phyloP scores from a whole-genome alignment of 768 basidiomycete genomes.

The Termitomyces sp. region DNA sequence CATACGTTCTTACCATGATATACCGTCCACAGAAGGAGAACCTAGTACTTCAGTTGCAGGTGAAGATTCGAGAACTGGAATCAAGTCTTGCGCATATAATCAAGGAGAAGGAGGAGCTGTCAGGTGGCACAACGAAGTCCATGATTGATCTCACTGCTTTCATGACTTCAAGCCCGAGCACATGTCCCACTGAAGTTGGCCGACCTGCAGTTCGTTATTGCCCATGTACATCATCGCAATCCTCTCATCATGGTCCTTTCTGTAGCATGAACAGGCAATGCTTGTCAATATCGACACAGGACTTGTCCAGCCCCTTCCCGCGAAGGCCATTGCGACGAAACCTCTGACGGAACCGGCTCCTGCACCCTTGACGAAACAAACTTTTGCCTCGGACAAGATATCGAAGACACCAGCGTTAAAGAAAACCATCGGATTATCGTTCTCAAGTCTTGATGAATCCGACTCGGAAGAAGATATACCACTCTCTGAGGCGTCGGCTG shows the following conservation, averaged over 20 bases:
- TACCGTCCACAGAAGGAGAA: conserved; percentile 29
- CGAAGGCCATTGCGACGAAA: background rate
- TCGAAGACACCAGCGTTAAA: background rate
- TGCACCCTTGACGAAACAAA: background rate
- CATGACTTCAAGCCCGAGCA: conserved; percentile 33
- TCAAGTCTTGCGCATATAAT: conserved; percentile 42
- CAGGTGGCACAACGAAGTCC: conserved; percentile 24
- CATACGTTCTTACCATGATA: background rate
- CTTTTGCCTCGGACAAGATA: background rate
- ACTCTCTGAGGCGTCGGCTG: conserved; percentile 12
- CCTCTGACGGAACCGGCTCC: background rate
- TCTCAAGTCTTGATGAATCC: conserved; percentile 11
- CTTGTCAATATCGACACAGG: background rate
- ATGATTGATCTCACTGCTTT: conserved; percentile 39
- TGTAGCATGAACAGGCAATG: background rate
- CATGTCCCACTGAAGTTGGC: background rate
- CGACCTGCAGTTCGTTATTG: background rate
- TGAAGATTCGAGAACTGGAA: conserved; percentile 44
- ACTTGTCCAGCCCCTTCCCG: background rate
- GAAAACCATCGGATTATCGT: background rate
- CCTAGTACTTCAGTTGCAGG: conserved; percentile 39
- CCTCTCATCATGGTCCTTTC: background rate
- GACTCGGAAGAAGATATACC: conserved; percentile 18
- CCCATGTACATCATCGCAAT: background rate
- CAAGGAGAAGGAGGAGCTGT: conserved; percentile 31